These are phyloP conservation scores for Decorospora gaudefroyi DNA, from an alignment of 2,329 filamentous ascomycete species.

Conservation along the genomic window DNA sequence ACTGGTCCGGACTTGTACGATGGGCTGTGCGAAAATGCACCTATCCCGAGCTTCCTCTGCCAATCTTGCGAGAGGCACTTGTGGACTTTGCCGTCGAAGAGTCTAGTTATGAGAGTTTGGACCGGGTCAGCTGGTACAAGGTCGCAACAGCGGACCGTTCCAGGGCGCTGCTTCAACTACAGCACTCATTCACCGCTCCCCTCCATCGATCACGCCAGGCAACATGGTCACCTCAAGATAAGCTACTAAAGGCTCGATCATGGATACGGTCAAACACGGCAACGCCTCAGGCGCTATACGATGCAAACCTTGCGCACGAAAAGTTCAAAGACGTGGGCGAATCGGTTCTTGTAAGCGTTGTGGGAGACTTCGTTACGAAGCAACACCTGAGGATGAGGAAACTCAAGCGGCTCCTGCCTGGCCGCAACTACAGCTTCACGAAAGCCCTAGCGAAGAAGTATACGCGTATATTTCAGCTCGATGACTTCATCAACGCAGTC, in stretches of 20 bases:
- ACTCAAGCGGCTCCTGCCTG: conserved; percentile 59
- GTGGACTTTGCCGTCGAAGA: conserved; percentile 32
- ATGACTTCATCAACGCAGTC: conserved; percentile 57
- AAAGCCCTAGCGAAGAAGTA: conserved; percentile 63
- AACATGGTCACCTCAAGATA: conserved; percentile 10
- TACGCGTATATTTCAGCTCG: conserved; percentile 56
- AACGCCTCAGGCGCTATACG: conserved; percentile 49
- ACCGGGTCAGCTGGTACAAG: conserved; percentile 35
- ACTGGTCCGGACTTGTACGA: conserved; percentile 68
- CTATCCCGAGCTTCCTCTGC: conserved; percentile 35
- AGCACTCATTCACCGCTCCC: conserved; percentile 31
- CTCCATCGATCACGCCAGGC: conserved; percentile 21
- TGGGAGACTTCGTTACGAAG: conserved; percentile 58
- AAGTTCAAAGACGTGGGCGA: conserved; percentile 48
- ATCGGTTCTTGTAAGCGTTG: conserved; percentile 52
- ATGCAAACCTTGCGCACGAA: conserved; percentile 46
- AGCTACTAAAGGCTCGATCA: conserved; percentile 45
- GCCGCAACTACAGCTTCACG: conserved; percentile 66
- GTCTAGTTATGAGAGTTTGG: conserved; percentile 34
- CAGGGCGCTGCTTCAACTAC: conserved; percentile 33
- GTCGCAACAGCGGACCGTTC: conserved; percentile 29
- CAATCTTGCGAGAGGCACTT: conserved; percentile 26
- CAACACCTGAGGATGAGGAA: conserved; percentile 65
- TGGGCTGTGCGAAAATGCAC: conserved; percentile 63
- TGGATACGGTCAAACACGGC: conserved; percentile 54